These are phyloP conservation scores for Pugionium cornutum DNA, from an alignment of 345 rosid genomes.

Conservation along the genomic window DNA sequence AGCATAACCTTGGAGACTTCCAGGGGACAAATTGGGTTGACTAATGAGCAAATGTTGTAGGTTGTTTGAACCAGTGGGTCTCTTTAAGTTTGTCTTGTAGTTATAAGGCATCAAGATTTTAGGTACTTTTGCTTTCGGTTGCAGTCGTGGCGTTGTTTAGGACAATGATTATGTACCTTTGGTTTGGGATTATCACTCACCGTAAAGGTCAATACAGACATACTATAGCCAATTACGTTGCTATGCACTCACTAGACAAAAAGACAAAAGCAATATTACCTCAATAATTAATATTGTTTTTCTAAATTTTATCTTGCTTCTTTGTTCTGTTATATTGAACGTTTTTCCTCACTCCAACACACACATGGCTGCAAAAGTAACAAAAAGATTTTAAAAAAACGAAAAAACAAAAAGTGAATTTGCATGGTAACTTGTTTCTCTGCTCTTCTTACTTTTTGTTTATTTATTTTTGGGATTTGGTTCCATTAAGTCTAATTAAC, in stretches of 20 bases:
- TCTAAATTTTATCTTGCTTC: conserved; percentile 2
- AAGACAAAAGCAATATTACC: conserved; percentile 36
- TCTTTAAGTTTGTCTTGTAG: conserved; percentile 22
- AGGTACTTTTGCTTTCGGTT: conserved; percentile 37
- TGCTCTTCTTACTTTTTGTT: conserved; percentile 14
- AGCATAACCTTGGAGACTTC: not conserved
- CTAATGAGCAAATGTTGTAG: conserved; percentile 11
- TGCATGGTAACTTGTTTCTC: conserved; percentile 40
- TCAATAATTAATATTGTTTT: conserved; percentile 19
- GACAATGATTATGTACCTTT: conserved; percentile 43
- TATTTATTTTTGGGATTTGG: conserved; percentile 17
- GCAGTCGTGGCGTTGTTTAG: conserved; percentile 40
- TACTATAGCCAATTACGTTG: conserved; percentile 34
- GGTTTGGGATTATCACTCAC: conserved; percentile 37
- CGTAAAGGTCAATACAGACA: conserved; percentile 35
- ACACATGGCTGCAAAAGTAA: conserved; percentile 37
- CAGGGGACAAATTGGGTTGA: not conserved
- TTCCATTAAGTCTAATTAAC: conserved; percentile 5
- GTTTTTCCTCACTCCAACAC: conserved; percentile 15
- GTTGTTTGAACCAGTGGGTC: conserved; percentile 19
- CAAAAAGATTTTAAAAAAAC: not conserved
- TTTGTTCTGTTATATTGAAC: conserved; percentile 19
- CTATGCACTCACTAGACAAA: conserved; percentile 40
- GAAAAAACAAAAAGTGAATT: conserved; percentile 12
- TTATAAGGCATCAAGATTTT: conserved; percentile 26